phyloP scores from a whole-genome alignment of 371 early-diverging fungal species.

The Mucor lusitanicus region DNA sequence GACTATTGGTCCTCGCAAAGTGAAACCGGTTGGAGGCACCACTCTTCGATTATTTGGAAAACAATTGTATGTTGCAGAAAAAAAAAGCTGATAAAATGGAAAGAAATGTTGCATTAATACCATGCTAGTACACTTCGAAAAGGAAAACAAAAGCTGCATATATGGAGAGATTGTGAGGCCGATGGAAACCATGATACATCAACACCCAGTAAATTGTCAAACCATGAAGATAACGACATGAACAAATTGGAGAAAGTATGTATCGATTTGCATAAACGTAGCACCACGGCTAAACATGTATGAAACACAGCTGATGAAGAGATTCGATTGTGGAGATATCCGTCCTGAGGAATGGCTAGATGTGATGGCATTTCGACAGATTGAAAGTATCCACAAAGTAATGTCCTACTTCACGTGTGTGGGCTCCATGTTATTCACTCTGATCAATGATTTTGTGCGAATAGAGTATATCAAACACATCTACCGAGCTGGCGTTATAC shows the following conservation, averaged over 20 bases:
- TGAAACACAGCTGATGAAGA: slow-evolving; percentile 61
- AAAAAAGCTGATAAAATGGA: background rate
- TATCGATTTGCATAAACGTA: background rate
- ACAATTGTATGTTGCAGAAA: slow-evolving; percentile 56
- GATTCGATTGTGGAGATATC: slow-evolving; percentile 87
- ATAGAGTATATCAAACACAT: slow-evolving; percentile 55
- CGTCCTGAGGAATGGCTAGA: slow-evolving; percentile 90
- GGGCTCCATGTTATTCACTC: background rate
- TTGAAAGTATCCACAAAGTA: slow-evolving; percentile 78
- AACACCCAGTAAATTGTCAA: slow-evolving; percentile 64
- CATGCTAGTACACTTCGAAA: slow-evolving; percentile 68
- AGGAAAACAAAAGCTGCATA: slow-evolving; percentile 77
- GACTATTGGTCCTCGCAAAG: slow-evolving; percentile 72
- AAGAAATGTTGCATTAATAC: background rate
- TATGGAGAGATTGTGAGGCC: slow-evolving; percentile 71
- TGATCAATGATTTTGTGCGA: background rate
- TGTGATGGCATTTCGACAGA: slow-evolving; percentile 79
- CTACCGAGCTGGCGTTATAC: slow-evolving; percentile 72
- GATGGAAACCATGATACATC: slow-evolving; percentile 58
- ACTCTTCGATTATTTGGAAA: slow-evolving; percentile 79
- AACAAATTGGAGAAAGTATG: slow-evolving; percentile 83
- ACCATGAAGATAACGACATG: slow-evolving; percentile 63
- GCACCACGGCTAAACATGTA: background rate
- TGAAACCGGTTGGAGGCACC: slow-evolving; percentile 74
- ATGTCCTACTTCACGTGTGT: background rate